phyloP scores from a whole-genome alignment of 371 early-diverging fungal genomes.

The Rhizopus arrhizus region DNA sequence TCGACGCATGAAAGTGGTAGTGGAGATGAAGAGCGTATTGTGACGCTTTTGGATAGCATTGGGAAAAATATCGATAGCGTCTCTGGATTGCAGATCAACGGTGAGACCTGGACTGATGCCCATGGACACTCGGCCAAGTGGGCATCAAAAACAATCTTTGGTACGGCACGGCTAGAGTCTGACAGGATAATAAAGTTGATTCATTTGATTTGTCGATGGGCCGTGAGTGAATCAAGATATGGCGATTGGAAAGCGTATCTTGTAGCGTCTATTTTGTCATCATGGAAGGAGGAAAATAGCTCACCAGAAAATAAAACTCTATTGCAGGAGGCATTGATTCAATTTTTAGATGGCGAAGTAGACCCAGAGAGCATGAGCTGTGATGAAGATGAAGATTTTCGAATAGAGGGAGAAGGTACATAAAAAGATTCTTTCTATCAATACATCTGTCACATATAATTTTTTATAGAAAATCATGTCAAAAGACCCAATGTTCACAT shows the following conservation, averaged over 20 bases:
- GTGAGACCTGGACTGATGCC: constrained; percentile 39
- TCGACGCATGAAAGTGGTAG: constrained; percentile 2
- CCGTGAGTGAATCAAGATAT: constrained; percentile 52
- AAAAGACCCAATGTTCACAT: constrained; percentile 20
- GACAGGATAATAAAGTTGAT: constrained; percentile 23
- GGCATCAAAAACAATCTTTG: constrained; percentile 36
- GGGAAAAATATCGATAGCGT: constrained; percentile 42
- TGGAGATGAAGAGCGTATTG: constrained; percentile 42
- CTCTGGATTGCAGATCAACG: constrained; percentile 33
- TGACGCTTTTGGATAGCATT: constrained; percentile 45
- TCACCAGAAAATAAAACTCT: constrained; percentile 21
- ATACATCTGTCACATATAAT: background rate
- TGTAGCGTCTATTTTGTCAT: constrained; percentile 51
- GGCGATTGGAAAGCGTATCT: constrained; percentile 66
- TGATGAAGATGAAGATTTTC: background rate
- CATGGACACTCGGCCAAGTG: constrained; percentile 40
- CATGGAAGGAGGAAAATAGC: constrained; percentile 52
- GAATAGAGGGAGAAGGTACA: constrained; percentile 18
- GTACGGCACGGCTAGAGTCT: constrained; percentile 15
- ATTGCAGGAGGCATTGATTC: constrained; percentile 51
- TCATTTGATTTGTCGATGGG: constrained; percentile 61
- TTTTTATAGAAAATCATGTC: background rate
- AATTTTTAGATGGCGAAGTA: constrained; percentile 43
- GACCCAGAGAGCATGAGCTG: constrained; percentile 1
- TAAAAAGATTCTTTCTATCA: background rate